phyloP scores from a whole-genome alignment of 1,139 yeast species.

The Saccharomycopsis hybrid region DNA sequence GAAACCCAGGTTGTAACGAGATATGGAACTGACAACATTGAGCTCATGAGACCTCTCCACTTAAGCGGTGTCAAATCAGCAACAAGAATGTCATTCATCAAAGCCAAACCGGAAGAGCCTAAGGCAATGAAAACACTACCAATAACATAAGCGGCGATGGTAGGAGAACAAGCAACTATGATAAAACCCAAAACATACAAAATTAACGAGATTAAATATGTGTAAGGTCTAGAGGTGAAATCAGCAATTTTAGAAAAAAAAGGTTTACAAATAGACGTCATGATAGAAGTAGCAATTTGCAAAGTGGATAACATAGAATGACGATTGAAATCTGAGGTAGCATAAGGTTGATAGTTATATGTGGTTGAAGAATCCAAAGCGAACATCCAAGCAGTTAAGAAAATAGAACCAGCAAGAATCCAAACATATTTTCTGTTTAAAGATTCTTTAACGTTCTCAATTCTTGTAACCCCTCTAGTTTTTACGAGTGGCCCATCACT shows the following conservation, averaged over 20 bases:
- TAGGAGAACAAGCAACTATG: slow-evolving; percentile 28
- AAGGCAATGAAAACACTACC: slow-evolving; percentile 31
- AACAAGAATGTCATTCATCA: slow-evolving; percentile 28
- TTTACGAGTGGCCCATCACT: too few species aligned
- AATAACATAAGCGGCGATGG: slow-evolving; percentile 30
- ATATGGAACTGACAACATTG: slow-evolving; percentile 30
- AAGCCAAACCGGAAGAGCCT: slow-evolving; percentile 29
- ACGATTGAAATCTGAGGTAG: slow-evolving; percentile 31
- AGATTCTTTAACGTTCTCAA: slow-evolving; percentile 28
- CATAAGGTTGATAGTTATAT: slow-evolving; percentile 30
- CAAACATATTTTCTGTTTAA: slow-evolving; percentile 24
- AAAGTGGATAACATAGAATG: slow-evolving; percentile 34
- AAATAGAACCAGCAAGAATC: slow-evolving; percentile 27
- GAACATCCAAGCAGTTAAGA: slow-evolving; percentile 35
- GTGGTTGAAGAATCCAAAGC: slow-evolving; percentile 36
- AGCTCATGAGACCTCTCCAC: slow-evolving; percentile 30
- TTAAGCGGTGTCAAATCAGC: slow-evolving; percentile 34
- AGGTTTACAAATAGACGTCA: slow-evolving; percentile 29
- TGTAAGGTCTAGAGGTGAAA: slow-evolving; percentile 29
- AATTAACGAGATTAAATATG: slow-evolving; percentile 27
- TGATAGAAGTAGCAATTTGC: slow-evolving; percentile 30
- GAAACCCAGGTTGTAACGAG: slow-evolving; percentile 33
- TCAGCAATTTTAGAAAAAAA: slow-evolving; percentile 32
- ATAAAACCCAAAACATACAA: slow-evolving; percentile 30
- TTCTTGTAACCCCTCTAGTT: slow-evolving; percentile 30